phyloP scores from a whole-genome alignment of 139 green algal genomes.

The Deuterostichococcus epilithicus region DNA sequence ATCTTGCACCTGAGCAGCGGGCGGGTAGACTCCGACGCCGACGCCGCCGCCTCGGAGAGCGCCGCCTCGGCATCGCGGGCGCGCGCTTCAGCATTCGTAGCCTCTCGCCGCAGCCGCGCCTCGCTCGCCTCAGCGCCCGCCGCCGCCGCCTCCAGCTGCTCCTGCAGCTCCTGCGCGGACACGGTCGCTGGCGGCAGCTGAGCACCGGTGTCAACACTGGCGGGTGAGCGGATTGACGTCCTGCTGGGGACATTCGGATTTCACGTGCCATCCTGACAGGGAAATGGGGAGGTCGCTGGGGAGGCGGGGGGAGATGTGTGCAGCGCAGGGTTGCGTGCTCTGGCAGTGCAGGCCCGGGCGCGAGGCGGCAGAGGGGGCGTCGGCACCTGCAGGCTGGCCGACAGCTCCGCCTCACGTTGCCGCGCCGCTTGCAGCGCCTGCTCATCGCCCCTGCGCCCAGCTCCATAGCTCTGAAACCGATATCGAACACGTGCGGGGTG shows the following conservation, averaged over 20 bases:
- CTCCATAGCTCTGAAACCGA: too few species aligned
- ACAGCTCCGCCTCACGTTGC: slow-evolving; percentile 30
- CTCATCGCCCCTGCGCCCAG: slow-evolving; percentile 19
- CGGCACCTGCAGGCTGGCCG: slow-evolving; percentile 19
- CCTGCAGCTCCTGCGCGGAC: not conserved
- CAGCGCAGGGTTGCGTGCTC: not conserved
- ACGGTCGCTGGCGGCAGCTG: not conserved
- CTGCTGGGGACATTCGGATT: too few species aligned
- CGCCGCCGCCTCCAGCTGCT: slow-evolving; percentile 10
- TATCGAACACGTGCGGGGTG: too few species aligned
- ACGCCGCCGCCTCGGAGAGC: slow-evolving; percentile 24
- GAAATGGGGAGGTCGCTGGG: not conserved
- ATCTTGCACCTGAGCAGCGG: slow-evolving; percentile 32
- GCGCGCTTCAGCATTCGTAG: slow-evolving; percentile 20
- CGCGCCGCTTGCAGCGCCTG: slow-evolving; percentile 26
- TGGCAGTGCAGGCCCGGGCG: not conserved
- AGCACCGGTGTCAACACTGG: too few species aligned
- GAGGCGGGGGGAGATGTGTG: not conserved
- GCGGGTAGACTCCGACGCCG: slow-evolving; percentile 22
- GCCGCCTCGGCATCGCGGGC: slow-evolving; percentile 35
- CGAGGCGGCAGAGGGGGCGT: not conserved
- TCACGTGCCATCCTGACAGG: too few species aligned
- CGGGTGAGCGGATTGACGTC: too few species aligned
- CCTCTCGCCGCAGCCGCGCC: slow-evolving; percentile 29
- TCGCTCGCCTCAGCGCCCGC: slow-evolving; percentile 24